Percentiles rank a stretch among this genome's conserved stretches.
These are phyloP conservation scores for Colletotrichum lupini DNA, from an alignment of 2,329 filamentous ascomycete genomes.

Conservation along the genomic window DNA sequence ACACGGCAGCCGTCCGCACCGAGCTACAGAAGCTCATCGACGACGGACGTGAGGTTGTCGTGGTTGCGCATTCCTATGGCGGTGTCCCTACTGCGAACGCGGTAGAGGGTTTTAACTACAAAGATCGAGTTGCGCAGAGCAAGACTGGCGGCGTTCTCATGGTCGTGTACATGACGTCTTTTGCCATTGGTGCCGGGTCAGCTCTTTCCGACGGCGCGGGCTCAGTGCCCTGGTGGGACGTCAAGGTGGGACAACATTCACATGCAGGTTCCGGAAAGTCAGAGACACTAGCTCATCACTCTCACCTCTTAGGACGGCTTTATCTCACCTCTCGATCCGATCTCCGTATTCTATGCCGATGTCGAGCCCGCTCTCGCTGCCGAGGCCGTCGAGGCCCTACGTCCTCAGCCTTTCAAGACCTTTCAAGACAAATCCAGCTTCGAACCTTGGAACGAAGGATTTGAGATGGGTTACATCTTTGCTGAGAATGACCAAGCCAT, in stretches of 20 bases:
- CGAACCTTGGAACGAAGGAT: slow-evolving; percentile 42
- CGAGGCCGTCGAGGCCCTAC: slow-evolving; percentile 27
- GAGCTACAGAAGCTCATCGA: slow-evolving; percentile 42
- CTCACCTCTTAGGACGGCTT: slow-evolving; percentile 18
- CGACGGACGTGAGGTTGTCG: slow-evolving; percentile 51
- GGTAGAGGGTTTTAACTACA: slow-evolving; percentile 47
- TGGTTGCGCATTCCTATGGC: slow-evolving; percentile 55
- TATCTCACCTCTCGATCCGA: background rate
- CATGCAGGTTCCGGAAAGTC: no score
- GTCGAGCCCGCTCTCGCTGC: slow-evolving; percentile 29
- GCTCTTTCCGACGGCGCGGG: slow-evolving; percentile 38
- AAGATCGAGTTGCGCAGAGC: slow-evolving; percentile 43
- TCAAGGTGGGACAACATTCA: slow-evolving; percentile 33
- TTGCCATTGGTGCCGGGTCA: slow-evolving; percentile 41
- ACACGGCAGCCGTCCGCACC: slow-evolving; percentile 45
- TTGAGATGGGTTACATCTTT: slow-evolving; percentile 41
- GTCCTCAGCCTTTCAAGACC: slow-evolving; percentile 13
- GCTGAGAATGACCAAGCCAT: slow-evolving; percentile 40
- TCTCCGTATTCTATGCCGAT: slow-evolving; percentile 40
- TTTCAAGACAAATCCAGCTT: slow-evolving; percentile 38
- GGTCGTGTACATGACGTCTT: slow-evolving; percentile 48
- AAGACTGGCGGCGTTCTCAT: slow-evolving; percentile 50
- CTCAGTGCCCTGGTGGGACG: slow-evolving; percentile 39
- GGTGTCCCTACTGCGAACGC: slow-evolving; percentile 52
- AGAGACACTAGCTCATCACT: slow-evolving; percentile 20